A percentile compares a stretch with the other conserved stretches of the same genome.
These are phyloP conservation scores for Fusarium phyllophilum DNA, from an alignment of 2,329 filamentous ascomycete species.

Conservation along the genomic window DNA sequence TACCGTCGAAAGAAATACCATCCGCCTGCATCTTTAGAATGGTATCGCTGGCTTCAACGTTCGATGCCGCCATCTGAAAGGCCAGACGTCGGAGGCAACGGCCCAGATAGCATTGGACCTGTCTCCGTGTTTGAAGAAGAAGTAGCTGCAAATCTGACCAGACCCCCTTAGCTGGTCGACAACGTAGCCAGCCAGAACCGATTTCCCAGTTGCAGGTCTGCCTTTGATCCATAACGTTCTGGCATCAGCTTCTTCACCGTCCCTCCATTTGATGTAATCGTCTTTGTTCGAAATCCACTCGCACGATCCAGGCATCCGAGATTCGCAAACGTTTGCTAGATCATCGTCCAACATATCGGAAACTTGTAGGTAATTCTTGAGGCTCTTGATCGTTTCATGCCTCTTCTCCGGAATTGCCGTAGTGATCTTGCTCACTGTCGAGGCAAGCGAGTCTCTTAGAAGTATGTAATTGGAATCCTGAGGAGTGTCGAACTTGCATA, in stretches of 20 bases:
- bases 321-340: constrained; percentile 13
- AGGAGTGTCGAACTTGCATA: constrained; percentile 53
- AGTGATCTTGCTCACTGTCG: constrained; percentile 20
- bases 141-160: constrained; percentile 30
- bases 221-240: constrained; percentile 40
- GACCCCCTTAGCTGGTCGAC: constrained; percentile 41
- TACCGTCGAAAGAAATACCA: constrained; percentile 47
- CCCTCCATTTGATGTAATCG: constrained; percentile 25
- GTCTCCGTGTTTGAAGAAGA: constrained; percentile 43
- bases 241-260: constrained; percentile 7
- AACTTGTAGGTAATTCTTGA: constrained; percentile 23
- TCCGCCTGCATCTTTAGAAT: constrained; percentile 42
- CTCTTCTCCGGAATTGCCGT: constrained; percentile 4
- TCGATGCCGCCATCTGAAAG: constrained; percentile 43
- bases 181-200: constrained; percentile 47
- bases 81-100: constrained; percentile 46
- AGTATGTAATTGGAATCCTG: constrained; percentile 52
- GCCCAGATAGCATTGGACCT: constrained; percentile 35
- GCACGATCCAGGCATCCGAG: constrained; percentile 24
- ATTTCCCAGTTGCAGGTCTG: constrained; percentile 50
- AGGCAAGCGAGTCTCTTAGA: constrained; percentile 46
- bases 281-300: constrained; percentile 25
- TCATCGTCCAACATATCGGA: constrained; percentile 24
- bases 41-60: constrained; percentile 35
- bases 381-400: constrained; percentile 9